phyloP scores from a whole-genome alignment of 2,329 filamentous ascomycete species.

The Aspergillus sojae region DNA sequence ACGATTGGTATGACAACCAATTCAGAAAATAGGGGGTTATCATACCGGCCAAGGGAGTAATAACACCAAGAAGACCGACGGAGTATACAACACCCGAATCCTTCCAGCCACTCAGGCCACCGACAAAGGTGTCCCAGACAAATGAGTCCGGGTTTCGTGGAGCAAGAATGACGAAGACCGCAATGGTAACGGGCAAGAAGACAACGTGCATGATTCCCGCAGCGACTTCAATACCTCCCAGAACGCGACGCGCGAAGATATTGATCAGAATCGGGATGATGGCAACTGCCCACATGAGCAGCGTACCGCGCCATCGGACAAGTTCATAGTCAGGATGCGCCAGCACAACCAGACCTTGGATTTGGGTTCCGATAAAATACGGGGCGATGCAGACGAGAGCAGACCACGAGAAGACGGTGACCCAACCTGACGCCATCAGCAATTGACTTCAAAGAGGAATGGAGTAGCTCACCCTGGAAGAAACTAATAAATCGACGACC shows the following conservation, averaged over 20 bases:
- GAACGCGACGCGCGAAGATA: slow-evolving; percentile 38
- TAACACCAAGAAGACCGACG: slow-evolving; percentile 15
- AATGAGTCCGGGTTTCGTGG: slow-evolving; percentile 24
- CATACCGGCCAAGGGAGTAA: slow-evolving; percentile 19
- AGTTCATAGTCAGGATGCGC: slow-evolving; percentile 28
- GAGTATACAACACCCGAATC: slow-evolving; percentile 23
- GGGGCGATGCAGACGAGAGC: slow-evolving; percentile 26
- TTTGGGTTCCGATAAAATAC: slow-evolving; percentile 36
- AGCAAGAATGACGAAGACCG: slow-evolving; percentile 24
- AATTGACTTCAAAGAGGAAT: too few relatives aligned
- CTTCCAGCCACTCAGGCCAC: slow-evolving; percentile 27
- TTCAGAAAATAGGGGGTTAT: too few relatives aligned
- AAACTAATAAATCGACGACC: slow-evolving; percentile 25
- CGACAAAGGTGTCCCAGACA: slow-evolving; percentile 29
- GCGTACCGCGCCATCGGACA: slow-evolving; percentile 43
- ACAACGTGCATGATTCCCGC: slow-evolving; percentile 26
- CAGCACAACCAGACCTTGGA: slow-evolving; percentile 39
- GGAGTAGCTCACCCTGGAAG: slow-evolving; percentile 18
- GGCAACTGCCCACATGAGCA: slow-evolving; percentile 54
- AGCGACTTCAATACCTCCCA: slow-evolving; percentile 12
- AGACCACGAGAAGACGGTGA: slow-evolving; percentile 27
- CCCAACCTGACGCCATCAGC: too few relatives aligned
- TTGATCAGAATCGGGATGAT: slow-evolving; percentile 55
- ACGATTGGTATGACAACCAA: too few relatives aligned
- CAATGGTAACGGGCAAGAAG: slow-evolving; percentile 27